Base-by-base conservation (phyloP, 768 basidiomycete species). In the Chalciporus piperatus region DNA sequence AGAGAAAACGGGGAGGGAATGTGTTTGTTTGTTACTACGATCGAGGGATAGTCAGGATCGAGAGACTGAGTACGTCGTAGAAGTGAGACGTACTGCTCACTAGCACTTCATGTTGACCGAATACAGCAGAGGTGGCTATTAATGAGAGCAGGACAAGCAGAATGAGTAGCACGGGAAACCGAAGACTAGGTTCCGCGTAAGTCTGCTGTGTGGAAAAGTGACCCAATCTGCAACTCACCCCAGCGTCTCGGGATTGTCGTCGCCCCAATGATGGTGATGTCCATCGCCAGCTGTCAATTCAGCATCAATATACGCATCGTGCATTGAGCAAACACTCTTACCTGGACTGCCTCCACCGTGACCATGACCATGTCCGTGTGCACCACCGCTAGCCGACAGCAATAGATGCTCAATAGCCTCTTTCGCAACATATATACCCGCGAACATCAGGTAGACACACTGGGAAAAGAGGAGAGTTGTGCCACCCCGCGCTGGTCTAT, bases 391-490 rank as follows among this genome's bases (percentile, higher is more conserved):
- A 7, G 81, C 79, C 42, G 84, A 84, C 39, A 98, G 75, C 14
- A 99, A 67, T 37, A 97, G 69, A 70, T 96, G 94, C 70, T 99
- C 96, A 4, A 98, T 77, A 1, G 94, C 89, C 76, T 99, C 97
- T 64, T 99, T 98, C 62, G 92, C 94, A 16, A 98, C 88, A 71
- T 98, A 99, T 3, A 98, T 87, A 0, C 92, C 84, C 0, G 93
- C 83, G 65, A 98, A 99, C 74, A 96, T 84, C 50, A 99, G 76
- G 69, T 97, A 98, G 12, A 99, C 89, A 10, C 84, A 83, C 62
- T 98, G 96, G 1, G 92, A 84, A 60, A 98, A 99, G 67, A 91
- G 74, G 48, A 84, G 65, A 4, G 89, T 79, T 1, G 87, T 87
- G 59, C 83, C 82, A 35, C 85, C 61, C 1, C 90, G 83, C 4